Percentiles rank a stretch among this genome's conserved stretches.
Evolutionary conservation across 2,329 filamentous ascomycete species (phyloP).

Genomic region (Aspergillus tubingensis): DNA sequence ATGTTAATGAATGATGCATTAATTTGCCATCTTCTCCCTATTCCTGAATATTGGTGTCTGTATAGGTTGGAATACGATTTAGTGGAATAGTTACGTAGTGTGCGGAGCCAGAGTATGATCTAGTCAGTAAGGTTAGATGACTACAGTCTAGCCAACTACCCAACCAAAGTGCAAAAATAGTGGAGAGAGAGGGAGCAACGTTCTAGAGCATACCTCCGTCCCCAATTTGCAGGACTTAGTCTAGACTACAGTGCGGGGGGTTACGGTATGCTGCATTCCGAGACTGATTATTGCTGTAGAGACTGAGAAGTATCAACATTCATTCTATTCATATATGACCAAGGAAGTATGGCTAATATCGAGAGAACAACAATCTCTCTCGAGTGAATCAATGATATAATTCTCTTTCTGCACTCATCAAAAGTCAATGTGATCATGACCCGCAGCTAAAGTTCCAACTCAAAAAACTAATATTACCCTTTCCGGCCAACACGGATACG

Average conservation of each 20-base stretch:
- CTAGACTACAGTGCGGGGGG: background rate
- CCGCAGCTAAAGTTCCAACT: background rate
- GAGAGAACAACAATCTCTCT: background rate
- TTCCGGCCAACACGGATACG: conserved; percentile 13
- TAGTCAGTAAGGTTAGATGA: too few species aligned
- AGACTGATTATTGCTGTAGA: conserved; percentile 15
- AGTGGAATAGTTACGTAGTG: too few species aligned
- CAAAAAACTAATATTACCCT: conserved; percentile 12
- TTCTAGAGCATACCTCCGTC: conserved; percentile 1
- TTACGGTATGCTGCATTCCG: conserved; percentile 17
- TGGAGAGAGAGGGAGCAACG: background rate
- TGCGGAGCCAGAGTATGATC: too few species aligned
- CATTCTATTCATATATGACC: background rate
- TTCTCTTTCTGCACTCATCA: background rate
- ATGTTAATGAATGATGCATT: background rate
- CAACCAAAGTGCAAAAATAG: background rate
- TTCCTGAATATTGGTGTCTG: background rate
- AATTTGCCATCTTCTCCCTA: background rate
- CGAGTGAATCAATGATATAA: background rate
- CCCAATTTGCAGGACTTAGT: background rate
- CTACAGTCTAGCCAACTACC: background rate
- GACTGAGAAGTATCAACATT: conserved; percentile 1
- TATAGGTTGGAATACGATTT: background rate
- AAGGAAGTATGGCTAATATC: too few species aligned
- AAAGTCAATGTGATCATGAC: background rate